phyloP scores from a whole-genome alignment of 305 asterid genomes.

The Ilex paraguariensis region DNA sequence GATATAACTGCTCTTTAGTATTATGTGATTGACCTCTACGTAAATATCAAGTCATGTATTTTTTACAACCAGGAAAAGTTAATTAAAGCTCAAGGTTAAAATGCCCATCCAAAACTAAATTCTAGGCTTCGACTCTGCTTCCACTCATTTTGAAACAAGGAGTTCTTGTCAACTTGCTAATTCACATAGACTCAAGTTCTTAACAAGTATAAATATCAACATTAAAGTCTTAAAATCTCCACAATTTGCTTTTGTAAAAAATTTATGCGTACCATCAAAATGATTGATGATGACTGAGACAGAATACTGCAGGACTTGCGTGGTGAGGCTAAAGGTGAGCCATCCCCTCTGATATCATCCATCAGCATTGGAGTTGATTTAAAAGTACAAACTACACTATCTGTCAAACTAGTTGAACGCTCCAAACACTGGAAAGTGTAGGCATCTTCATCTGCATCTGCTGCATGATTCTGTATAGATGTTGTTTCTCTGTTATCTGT shows the following conservation, averaged over 20 bases:
- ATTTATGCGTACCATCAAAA: conserved; percentile 47
- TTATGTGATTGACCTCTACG: no score
- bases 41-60: no score
- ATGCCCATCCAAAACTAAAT: no score
- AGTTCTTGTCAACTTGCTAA: no score
- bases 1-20: no score
- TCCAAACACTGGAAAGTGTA: conserved; percentile 26
- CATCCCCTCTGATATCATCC: conserved; percentile 33
- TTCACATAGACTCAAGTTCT: conserved; percentile 2
- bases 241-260: conserved; percentile 1
- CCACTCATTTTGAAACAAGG: no score
- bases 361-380: conserved; percentile 18
- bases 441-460: conserved; percentile 29
- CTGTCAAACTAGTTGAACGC: conserved; percentile 22
- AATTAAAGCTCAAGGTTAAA: no score
- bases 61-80: no score
- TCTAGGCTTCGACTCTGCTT: no score
- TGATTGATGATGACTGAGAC: conserved; percentile 31
- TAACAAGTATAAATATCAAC: neutral
- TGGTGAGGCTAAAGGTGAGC: conserved; percentile 27
- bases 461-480: conserved; percentile 26
- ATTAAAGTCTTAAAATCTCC: neutral
- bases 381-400: conserved; percentile 20
- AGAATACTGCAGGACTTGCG: conserved; percentile 25
- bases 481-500: conserved; percentile 27